Conservation (phyloP, 2,329 filamentous ascomycete genomes). For the Xylogone sp. region DNA sequence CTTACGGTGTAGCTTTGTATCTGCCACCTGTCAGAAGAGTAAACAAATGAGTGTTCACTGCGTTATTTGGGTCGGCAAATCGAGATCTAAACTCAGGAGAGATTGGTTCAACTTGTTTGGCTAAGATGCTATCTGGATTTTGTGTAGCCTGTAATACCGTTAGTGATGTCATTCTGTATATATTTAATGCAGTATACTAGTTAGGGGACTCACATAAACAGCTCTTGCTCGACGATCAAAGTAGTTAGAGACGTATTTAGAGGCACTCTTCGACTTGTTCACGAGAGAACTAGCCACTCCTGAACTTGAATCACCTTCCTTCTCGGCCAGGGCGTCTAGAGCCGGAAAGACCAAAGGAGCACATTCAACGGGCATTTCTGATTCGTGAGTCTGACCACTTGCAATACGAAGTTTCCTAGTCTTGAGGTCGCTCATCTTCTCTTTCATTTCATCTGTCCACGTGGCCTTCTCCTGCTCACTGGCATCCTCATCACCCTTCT, state of each 20-base stretch:
- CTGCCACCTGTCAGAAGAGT: not conserved
- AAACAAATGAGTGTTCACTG: not conserved
- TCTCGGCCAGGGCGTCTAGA: not conserved
- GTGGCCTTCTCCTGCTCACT: not conserved
- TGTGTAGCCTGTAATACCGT: not conserved
- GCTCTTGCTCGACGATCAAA: slow-evolving; percentile 1
- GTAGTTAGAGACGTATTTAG: slow-evolving; percentile 1
- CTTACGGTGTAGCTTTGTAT: not conserved
- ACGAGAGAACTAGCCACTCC: not conserved
- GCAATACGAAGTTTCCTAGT: not conserved
- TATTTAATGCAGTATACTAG: no score
- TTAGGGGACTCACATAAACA: not conserved
- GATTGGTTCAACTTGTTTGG: not conserved
- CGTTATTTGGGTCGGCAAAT: not conserved
- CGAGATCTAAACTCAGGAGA: not conserved
- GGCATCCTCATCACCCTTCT: not conserved
- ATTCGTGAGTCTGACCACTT: not conserved
- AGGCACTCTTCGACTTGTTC: not conserved
- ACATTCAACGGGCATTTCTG: not conserved
- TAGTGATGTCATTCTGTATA: no score
- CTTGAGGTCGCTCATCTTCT: no score
- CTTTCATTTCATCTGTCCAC: not conserved
- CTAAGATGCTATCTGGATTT: not conserved
- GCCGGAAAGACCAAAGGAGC: not conserved
- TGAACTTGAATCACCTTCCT: not conserved